Percentiles rank a stretch among this genome's conserved stretches.
Evolutionary conservation across 768 basidiomycete species (phyloP).

Genomic region (Phaffia australis): DNA sequence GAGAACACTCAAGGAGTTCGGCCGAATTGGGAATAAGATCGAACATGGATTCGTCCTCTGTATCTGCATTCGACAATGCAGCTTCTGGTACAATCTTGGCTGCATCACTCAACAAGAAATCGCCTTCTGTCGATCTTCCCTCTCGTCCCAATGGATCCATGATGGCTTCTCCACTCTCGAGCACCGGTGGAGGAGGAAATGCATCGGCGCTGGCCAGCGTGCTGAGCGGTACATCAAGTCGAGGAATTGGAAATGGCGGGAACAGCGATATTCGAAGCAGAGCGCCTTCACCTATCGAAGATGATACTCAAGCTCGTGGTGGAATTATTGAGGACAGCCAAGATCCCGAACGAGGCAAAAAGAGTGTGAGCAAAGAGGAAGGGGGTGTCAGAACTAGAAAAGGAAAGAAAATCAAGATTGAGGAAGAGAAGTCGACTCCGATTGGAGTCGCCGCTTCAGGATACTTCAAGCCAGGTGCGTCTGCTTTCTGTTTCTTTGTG

Average conservation of each 20-base stretch:
- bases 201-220: not conserved
- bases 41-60: too few relatives aligned
- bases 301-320: constrained; percentile 53
- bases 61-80: too few relatives aligned
- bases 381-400: constrained; percentile 36
- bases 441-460: constrained; percentile 75
- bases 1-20: not conserved
- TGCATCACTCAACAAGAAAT: too few relatives aligned
- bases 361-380: constrained; percentile 1
- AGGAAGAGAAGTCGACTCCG: constrained; percentile 28
- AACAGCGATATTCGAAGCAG: not conserved
- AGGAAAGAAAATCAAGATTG: constrained; percentile 35
- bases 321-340: constrained; percentile 33
- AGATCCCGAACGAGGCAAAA: constrained; percentile 4
- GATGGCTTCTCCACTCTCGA: too few relatives aligned
- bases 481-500: not conserved
- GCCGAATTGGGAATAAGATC: too few relatives aligned
- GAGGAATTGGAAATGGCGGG: not conserved
- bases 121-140: too few relatives aligned
- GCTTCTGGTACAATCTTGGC: too few relatives aligned
- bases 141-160: too few relatives aligned
- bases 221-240: not conserved
- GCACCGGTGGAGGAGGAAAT: not conserved
- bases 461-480: constrained; percentile 81
- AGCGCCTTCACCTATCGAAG: constrained; percentile 3